A percentile compares a stretch with the other conserved stretches of the same genome.
Conservation (phyloP, 1,284 basidiomycete species). For the Rhodotorula sp. region DNA sequence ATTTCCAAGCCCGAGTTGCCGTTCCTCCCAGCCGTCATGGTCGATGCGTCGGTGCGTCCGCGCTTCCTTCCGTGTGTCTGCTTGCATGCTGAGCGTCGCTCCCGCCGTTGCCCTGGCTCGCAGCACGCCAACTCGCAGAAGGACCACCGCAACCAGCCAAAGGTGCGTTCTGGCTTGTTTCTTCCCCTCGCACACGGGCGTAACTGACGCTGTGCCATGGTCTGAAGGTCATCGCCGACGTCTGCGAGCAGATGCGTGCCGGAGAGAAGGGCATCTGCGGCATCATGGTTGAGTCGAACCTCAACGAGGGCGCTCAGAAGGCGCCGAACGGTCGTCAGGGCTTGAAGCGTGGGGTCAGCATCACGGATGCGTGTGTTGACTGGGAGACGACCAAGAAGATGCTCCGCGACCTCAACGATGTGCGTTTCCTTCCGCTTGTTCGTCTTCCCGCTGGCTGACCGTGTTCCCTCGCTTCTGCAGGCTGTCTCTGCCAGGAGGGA, state of each 20-base stretch:
- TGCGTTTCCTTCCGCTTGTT: not conserved
- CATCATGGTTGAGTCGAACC: constrained; percentile 94
- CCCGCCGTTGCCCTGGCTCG: too few relatives aligned
- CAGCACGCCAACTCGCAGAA: constrained; percentile 82
- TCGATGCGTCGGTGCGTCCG: constrained; percentile 40
- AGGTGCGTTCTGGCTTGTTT: constrained; percentile 49
- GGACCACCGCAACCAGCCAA: constrained; percentile 85
- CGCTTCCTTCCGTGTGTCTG: too few relatives aligned
- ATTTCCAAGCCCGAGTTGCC: constrained; percentile 51
- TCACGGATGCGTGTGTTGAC: constrained; percentile 88
- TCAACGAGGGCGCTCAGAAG: constrained; percentile 82
- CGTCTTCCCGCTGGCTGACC: not conserved
- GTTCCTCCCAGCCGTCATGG: constrained; percentile 39
- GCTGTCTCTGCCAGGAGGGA: constrained; percentile 18
- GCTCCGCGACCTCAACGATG: constrained; percentile 48
- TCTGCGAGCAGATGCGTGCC: constrained; percentile 73
- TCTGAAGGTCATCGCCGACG: constrained; percentile 60
- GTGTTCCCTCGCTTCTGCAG: not conserved
- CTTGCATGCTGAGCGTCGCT: too few relatives aligned
- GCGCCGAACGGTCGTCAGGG: constrained; percentile 62
- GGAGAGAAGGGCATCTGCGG: constrained; percentile 83
- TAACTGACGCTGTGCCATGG: not conserved
- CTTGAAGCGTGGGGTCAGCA: constrained; percentile 70
- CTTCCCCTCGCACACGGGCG: too few relatives aligned
- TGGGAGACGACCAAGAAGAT: constrained; percentile 70